phyloP scores from a whole-genome alignment of 768 basidiomycete species.

The Serpula lacrymans region DNA sequence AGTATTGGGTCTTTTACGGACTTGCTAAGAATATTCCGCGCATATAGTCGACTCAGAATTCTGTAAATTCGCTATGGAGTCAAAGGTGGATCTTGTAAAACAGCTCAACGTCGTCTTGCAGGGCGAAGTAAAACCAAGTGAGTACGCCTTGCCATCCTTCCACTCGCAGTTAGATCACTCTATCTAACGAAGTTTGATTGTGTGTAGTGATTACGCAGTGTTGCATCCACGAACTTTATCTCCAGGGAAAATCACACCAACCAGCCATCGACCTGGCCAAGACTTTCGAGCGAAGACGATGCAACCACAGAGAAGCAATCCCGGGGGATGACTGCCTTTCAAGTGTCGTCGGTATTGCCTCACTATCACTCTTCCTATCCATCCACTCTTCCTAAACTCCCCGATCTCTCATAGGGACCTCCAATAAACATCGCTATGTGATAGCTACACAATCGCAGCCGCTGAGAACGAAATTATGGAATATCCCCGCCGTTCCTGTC shows the following conservation, averaged over 20 bases:
- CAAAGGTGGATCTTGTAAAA: slow-evolving; percentile 73
- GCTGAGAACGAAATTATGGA: slow-evolving; percentile 66
- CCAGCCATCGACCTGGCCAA: slow-evolving; percentile 86
- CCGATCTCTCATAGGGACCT: slow-evolving; percentile 46
- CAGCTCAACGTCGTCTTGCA: slow-evolving; percentile 77
- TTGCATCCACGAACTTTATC: slow-evolving; percentile 91
- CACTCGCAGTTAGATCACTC: slow-evolving; percentile 14
- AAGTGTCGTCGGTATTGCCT: slow-evolving; percentile 70
- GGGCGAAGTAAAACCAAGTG: slow-evolving; percentile 89
- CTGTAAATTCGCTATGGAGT: slow-evolving; percentile 62
- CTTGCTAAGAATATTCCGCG: slow-evolving; percentile 1
- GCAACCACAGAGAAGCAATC: slow-evolving; percentile 91
- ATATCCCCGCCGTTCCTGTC: slow-evolving; percentile 81
- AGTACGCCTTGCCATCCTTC: slow-evolving; percentile 31
- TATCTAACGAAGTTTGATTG: no score
- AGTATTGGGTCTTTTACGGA: neutral
- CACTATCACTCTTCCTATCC: neutral
- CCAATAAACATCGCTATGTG: slow-evolving; percentile 92
- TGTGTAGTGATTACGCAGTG: slow-evolving; percentile 97
- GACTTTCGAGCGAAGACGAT: slow-evolving; percentile 87
- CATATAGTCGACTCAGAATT: slow-evolving; percentile 79
- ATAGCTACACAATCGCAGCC: slow-evolving; percentile 79
- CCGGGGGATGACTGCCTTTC: slow-evolving; percentile 79
- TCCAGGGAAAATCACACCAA: slow-evolving; percentile 72
- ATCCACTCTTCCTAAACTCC: neutral